A percentile compares a stretch with the other conserved stretches of the same genome.
phyloP scores from a whole-genome alignment of 1,284 basidiomycete species.

The Ustilago tritici region DNA sequence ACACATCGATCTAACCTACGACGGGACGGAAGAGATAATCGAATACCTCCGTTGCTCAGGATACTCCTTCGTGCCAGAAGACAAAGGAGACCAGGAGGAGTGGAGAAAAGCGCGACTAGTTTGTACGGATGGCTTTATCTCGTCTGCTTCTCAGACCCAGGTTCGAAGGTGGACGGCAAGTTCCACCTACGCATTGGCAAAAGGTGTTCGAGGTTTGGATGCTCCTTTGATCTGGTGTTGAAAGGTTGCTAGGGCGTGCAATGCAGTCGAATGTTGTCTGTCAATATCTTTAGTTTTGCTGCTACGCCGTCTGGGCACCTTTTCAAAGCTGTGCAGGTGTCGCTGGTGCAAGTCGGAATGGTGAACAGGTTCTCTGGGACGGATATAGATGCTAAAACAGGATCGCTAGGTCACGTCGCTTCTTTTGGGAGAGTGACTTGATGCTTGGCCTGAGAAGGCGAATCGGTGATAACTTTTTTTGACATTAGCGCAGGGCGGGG shows the following conservation, averaged over 20 bases:
- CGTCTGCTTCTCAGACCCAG: background rate
- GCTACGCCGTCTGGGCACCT: too few relatives aligned
- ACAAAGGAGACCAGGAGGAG: background rate
- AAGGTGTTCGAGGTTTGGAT: background rate
- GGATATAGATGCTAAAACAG: too few relatives aligned
- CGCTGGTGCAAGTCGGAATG: too few relatives aligned
- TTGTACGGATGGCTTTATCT: constrained; percentile 40
- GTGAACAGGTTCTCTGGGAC: too few relatives aligned
- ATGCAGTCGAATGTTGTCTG: too few relatives aligned
- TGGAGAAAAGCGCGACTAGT: constrained; percentile 13
- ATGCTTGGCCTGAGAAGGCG: too few relatives aligned
- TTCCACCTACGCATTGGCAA: background rate
- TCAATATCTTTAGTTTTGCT: too few relatives aligned
- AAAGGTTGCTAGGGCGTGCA: background rate
- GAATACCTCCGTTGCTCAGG: constrained; percentile 84
- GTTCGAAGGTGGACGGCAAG: constrained; percentile 18
- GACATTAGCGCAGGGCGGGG: too few relatives aligned
- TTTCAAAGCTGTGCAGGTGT: too few relatives aligned
- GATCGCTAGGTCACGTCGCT: too few relatives aligned
- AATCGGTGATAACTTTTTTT: too few relatives aligned
- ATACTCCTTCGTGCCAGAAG: constrained; percentile 75
- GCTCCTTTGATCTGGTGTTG: background rate
- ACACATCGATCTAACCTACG: constrained; percentile 55
- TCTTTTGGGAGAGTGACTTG: too few relatives aligned
- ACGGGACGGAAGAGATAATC: constrained; percentile 73